Evolutionary conservation across 257 asterid species (phyloP).

Genomic region (Solanum raphanifolium): DNA sequence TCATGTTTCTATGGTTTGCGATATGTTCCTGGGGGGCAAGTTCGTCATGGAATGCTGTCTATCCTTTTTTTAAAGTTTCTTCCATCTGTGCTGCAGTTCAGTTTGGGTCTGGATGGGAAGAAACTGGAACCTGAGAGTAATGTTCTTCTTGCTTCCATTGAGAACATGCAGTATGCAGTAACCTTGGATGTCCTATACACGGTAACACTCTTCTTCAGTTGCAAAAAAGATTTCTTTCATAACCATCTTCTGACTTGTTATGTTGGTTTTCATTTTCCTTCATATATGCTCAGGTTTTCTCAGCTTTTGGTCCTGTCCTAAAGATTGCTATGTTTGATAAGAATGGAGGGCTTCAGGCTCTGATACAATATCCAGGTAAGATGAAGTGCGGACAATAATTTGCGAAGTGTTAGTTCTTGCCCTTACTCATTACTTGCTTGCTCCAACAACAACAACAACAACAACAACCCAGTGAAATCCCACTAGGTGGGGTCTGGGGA

Average conservation of each 20-base stretch:
- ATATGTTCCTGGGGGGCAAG: not conserved
- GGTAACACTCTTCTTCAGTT: conserved; percentile 28
- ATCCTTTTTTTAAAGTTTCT: not conserved
- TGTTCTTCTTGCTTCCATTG: conserved; percentile 94
- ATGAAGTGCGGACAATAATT: not conserved
- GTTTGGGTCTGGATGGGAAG: conserved; percentile 74
- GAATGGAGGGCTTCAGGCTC: conserved; percentile 83
- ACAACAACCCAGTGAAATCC: too few relatives aligned
- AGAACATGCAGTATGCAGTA: conserved; percentile 98
- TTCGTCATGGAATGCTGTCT: not conserved
- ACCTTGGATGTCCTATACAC: conserved; percentile 81
- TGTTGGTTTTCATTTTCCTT: conserved; percentile 6
- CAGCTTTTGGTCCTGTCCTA: conserved; percentile 77
- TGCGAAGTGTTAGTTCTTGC: not conserved
- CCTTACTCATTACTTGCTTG: not conserved
- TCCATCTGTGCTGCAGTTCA: conserved; percentile 42
- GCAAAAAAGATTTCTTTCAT: not conserved
- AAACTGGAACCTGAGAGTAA: conserved; percentile 90
- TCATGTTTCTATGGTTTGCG: not conserved
- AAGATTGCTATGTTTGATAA: conserved; percentile 93
- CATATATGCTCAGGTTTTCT: conserved; percentile 39
- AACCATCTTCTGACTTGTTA: not conserved
- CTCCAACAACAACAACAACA: too few relatives aligned
- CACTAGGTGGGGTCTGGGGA: too few relatives aligned
- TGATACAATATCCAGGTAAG: conserved; percentile 85